Base-by-base conservation (phyloP, 345 rosid genomes). In the Hirschfeldia incana region DNA sequence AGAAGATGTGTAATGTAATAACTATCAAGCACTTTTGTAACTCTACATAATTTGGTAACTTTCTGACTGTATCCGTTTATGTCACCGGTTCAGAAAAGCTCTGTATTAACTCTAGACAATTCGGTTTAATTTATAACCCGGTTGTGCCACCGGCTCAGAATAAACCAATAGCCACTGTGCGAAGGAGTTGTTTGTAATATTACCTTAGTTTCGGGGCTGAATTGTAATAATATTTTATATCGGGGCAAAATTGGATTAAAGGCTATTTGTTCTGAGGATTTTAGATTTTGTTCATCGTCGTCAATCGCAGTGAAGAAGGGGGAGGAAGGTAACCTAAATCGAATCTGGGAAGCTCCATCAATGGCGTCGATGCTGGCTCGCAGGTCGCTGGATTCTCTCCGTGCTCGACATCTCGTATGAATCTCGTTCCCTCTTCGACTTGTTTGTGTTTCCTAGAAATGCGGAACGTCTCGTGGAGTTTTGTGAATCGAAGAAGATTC, bases 321-420 rank as follows among this genome's bases (percentile, higher is more conserved):
- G 21, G 46, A 26, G 21, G 21, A 65, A 70, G 81, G 57, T 7
- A 1, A 63, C 4, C 67, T 29, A 44, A 78, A 66, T 79, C 73
- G 68, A 58, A 0, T 26, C 32, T 15, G 69, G 74, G n/a, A 4
- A 42, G 65, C 6, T 49, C 70, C 60, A 13, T 53, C 79, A 64
- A 89, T 92, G 90, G 95, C 92, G 30, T 86, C 85, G 77, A 87
- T 92, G 76, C 76, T 92, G 53, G 98, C 94, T 85, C 97, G 97
- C 79, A 91, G 86, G 83, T 89, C 97, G 27, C 85, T 92, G 75
- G 79, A 80, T 26, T 84, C 87, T 75, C 84, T 91, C 69, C 87
- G 90, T 15, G 87, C 89, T 82, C 90, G 97, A 61, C 91, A 88
- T 65, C 86, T 87, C 72, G 92, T 89, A 69, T 82, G 90, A 34